Evolutionary conservation across 805 yeast genomes (phyloP), one percentile per base, ranked within the genome.

Genomic region (Pachysolen tannophilus): DNA sequence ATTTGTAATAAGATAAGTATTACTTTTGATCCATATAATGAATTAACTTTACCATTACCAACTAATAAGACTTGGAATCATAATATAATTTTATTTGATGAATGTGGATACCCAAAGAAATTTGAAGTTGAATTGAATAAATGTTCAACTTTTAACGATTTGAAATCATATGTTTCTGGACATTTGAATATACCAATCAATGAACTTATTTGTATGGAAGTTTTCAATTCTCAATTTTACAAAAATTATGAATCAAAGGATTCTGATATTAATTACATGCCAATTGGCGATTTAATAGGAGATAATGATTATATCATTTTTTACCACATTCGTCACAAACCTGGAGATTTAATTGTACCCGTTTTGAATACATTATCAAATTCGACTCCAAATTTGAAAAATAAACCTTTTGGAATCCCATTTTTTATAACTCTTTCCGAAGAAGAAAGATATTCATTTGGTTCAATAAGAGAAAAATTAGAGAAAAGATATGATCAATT

Each of bases 11-110:
- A 80, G 46, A 72, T 83, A 6, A 81, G 94, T 19, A 70, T 90
- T 18, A 88, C 97, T 0, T 92, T 88, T 59, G 98, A 90, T 54
- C 97, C 98, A 0, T 90, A 77, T 51, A 85, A 78, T 58, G 96
- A 87, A 50, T 60, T 90, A 43, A 87, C 98, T 0, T 60, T 90
- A 29, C 97, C 97, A 0, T 63, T 90, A 17, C 97, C 97, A 1
- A 73, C 80, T 2, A 72, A 73, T 31, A 72, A 77, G 33, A 64
- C 69, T 32, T 88, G 97, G 95, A 58, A 63, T 21, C 79, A 77
- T 27, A 68, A 68, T 15, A 65, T 90, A 24, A 63, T 70, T 2
- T 59, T 85, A 13, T 69, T 87, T 21, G 77, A 83, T n/a, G 69
- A 73, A 25, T 53, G 60, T 14, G 72, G 77, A 6, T 57, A 54